These are phyloP conservation scores for Macrophomina pseudophaseolina DNA, from an alignment of 2,329 filamentous ascomycete genomes.

Conservation along the genomic window DNA sequence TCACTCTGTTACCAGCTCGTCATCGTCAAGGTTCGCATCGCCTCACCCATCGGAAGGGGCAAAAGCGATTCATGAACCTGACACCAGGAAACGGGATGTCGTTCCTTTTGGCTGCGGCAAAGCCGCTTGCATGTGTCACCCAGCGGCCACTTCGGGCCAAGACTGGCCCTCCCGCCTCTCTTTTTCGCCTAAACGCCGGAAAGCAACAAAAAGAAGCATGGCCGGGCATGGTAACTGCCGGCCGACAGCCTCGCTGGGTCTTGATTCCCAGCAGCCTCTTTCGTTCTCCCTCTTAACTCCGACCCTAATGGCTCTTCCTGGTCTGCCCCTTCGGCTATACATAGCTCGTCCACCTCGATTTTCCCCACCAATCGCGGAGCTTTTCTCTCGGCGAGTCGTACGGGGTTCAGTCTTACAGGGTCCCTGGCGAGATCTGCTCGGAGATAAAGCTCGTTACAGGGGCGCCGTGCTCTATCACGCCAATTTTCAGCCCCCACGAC, in stretches of 20 bases:
- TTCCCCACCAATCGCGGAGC: not conserved
- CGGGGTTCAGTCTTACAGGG: too few relatives aligned
- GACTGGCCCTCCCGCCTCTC: not conserved
- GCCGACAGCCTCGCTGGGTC: not conserved
- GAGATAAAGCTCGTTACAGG: not conserved
- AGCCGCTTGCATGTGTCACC: not conserved
- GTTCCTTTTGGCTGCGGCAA: not conserved
- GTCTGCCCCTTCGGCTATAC: not conserved
- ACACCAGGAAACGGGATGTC: not conserved
- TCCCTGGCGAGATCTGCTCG: not conserved
- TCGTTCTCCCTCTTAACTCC: not conserved
- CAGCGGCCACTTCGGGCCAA: not conserved
- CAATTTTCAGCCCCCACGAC: slow-evolving; percentile 1
- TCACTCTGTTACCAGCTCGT: too few relatives aligned
- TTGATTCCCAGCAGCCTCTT: not conserved
- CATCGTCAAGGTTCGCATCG: not conserved
- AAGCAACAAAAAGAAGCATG: not conserved
- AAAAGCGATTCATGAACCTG: not conserved
- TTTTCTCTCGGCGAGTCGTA: too few relatives aligned
- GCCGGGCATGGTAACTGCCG: not conserved
- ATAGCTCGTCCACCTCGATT: not conserved
- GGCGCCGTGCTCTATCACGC: not conserved
- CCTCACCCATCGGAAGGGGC: not conserved
- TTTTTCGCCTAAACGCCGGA: not conserved
- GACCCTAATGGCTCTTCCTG: too few relatives aligned